These are phyloP conservation scores for Geoglossum cookeanum DNA, from an alignment of 2,329 filamentous ascomycete species.

Conservation along the genomic window DNA sequence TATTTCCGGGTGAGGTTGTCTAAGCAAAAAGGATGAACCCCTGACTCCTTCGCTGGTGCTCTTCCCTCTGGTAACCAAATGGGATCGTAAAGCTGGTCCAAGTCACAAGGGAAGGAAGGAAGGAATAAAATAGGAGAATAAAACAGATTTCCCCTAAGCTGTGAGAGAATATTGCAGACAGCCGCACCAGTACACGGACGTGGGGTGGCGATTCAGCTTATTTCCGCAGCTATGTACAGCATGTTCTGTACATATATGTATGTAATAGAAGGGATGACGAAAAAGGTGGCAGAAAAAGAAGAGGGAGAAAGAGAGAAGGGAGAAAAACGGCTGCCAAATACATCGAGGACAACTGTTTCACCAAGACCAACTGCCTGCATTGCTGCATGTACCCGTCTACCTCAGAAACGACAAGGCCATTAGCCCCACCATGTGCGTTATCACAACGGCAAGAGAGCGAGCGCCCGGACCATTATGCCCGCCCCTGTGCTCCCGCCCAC, in stretches of 20 bases:
- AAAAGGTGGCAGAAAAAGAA: not conserved
- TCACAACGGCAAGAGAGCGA: not conserved
- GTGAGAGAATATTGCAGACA: not conserved
- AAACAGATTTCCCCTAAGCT: not conserved
- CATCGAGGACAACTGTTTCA: not conserved
- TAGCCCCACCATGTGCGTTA: not conserved
- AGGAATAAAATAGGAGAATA: not conserved
- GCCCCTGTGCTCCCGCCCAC: not conserved
- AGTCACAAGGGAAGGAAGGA: not conserved
- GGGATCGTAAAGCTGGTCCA: not conserved
- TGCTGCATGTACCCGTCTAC: not conserved
- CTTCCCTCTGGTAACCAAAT: not conserved
- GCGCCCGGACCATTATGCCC: not conserved
- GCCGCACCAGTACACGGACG: not conserved
- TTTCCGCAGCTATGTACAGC: not conserved
- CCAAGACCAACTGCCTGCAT: not conserved
- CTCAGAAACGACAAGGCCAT: not conserved
- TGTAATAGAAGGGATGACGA: not conserved
- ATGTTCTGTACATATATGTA: not conserved
- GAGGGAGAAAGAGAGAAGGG: not conserved
- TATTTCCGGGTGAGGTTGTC: not conserved
- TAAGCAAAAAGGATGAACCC: not conserved
- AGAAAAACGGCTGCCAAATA: not conserved
- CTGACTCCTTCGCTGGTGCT: not conserved
- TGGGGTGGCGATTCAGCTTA: not conserved